phyloP scores from a whole-genome alignment of 208 protist species.

The Novymonas esmeraldas region DNA sequence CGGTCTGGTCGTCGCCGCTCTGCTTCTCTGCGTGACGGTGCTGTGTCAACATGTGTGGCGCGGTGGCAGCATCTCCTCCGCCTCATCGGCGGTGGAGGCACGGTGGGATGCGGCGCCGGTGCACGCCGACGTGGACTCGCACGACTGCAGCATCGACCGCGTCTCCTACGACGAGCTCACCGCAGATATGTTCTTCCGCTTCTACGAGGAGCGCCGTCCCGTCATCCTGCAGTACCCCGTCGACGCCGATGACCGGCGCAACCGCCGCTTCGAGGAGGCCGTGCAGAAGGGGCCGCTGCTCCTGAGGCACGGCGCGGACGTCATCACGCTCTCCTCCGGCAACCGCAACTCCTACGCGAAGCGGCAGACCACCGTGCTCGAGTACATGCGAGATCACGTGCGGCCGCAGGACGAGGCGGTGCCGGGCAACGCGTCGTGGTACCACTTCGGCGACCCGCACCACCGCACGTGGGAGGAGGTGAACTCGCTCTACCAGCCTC shows the following conservation, averaged over 20 bases:
- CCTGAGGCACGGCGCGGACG: slow-evolving; percentile 29
- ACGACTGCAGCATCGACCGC: slow-evolving; percentile 37
- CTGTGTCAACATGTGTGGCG: no score
- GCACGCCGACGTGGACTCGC: slow-evolving; percentile 23
- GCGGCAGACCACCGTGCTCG: slow-evolving; percentile 7
- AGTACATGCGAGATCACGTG: slow-evolving; percentile 30
- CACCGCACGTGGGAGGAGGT: slow-evolving; percentile 32
- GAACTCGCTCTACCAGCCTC: slow-evolving; percentile 23
- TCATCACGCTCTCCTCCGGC: slow-evolving; percentile 38
- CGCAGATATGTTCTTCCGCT: slow-evolving; percentile 16
- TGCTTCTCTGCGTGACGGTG: no score
- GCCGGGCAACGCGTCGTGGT: slow-evolving; percentile 33
- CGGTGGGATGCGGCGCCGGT: slow-evolving; percentile 11
- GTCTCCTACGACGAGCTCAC: slow-evolving; percentile 17
- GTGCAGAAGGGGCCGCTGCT: slow-evolving; percentile 26
- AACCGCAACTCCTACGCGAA: slow-evolving; percentile 53
- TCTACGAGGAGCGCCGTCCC: slow-evolving; percentile 26
- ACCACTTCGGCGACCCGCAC: slow-evolving; percentile 49
- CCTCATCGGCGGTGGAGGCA: background rate
- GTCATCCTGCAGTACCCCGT: slow-evolving; percentile 27
- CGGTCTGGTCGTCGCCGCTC: no score
- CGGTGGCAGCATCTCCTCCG: background rate
- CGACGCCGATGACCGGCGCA: background rate
- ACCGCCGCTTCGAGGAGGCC: slow-evolving; percentile 2
- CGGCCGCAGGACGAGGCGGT: slow-evolving; percentile 15